Evolutionary conservation across 2,329 filamentous ascomycete species (phyloP).

Genomic region (Cercospora citrullina): DNA sequence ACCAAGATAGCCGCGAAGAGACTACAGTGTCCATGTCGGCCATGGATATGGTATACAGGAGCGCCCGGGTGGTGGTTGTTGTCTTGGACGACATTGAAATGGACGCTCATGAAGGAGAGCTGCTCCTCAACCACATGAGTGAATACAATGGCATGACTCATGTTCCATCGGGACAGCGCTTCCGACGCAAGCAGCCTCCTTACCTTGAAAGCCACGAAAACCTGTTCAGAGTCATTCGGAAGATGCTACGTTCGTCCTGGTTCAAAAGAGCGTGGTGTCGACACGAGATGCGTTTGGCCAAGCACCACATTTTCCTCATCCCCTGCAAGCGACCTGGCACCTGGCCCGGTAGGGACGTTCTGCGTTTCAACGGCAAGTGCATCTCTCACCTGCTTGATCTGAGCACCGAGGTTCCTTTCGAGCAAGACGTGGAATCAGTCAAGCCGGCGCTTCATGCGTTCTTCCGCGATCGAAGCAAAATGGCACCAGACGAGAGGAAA

Average conservation of each 20-base stretch:
- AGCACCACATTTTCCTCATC: slow-evolving; percentile 45
- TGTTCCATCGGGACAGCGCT: slow-evolving; percentile 35
- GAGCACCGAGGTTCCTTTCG: slow-evolving; percentile 38
- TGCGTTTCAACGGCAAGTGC: slow-evolving; percentile 46
- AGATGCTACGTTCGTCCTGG: slow-evolving; percentile 45
- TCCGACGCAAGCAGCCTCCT: slow-evolving; percentile 36
- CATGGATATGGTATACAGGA: slow-evolving; percentile 47
- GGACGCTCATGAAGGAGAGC: slow-evolving; percentile 39
- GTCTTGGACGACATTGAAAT: slow-evolving; percentile 46
- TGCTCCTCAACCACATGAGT: slow-evolving; percentile 43
- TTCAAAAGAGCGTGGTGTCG: slow-evolving; percentile 49
- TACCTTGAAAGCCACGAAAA: slow-evolving; percentile 37
- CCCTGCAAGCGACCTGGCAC: slow-evolving; percentile 36
- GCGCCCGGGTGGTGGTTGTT: slow-evolving; percentile 44
- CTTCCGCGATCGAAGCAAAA: slow-evolving; percentile 38
- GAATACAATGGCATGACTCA: slow-evolving; percentile 39
- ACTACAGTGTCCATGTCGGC: slow-evolving; percentile 43
- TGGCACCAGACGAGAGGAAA: slow-evolving; percentile 25
- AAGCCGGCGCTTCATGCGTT: slow-evolving; percentile 40
- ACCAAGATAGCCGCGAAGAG: slow-evolving; percentile 44
- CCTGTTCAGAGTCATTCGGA: slow-evolving; percentile 37
- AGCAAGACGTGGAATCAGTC: slow-evolving; percentile 34
- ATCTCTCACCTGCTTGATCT: slow-evolving; percentile 45
- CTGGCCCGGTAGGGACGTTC: slow-evolving; percentile 27
- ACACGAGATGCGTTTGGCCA: slow-evolving; percentile 47